Base-by-base conservation (phyloP, 306 rosid species). In the Luffa acutangula region DNA sequence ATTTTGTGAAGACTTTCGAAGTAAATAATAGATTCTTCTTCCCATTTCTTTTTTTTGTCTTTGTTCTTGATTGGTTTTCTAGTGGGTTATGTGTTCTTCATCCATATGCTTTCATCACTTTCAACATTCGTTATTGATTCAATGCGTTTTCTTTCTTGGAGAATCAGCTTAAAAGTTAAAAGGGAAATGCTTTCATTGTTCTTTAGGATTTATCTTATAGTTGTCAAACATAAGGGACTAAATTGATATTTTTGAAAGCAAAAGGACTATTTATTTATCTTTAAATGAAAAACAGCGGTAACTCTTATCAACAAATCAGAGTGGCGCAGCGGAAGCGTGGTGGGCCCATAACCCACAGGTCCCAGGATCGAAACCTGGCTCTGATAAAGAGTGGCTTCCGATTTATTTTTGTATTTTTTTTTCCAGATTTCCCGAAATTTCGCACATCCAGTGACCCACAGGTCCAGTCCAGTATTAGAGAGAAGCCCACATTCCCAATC, bases 241-340 rank as follows among this genome's bases (percentile, higher is more conserved):
- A 6, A 42, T 42, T 42, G 46, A 5, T 1, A 42, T 42, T 6
- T 37, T 4, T 2, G 5, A 37, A 37, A 37, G 41, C 5, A 37
- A 2, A 37, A 1, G 46, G 46, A 42, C 0, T 42, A 42, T 12
- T 2, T 52, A 52, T 10, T 11, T 10, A 12, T 52, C 1, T 10
- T 54, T 20, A 56, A 12, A 56, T 18, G 0, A 4, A 56, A 6
- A 18, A 56, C 5, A 56, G n/a, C 4, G 1, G 6, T 0, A n/a
- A n/a, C 31, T 25, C 31, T 25, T 17, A 56, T 6, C 2, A 65
- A 60, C 51, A 67, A 39, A 67, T 67, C 74, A 67, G 51, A 67
- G 52, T 67, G 74, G 74, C 74, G 74, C 74, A 67, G 74, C 74
- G 74, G 74, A 67, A 67, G 74, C 74, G 74, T 67, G 74, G 74